Evolutionary conservation across 371 early-diverging fungal species (phyloP).

Genomic region (Phascolomyces articulosus): DNA sequence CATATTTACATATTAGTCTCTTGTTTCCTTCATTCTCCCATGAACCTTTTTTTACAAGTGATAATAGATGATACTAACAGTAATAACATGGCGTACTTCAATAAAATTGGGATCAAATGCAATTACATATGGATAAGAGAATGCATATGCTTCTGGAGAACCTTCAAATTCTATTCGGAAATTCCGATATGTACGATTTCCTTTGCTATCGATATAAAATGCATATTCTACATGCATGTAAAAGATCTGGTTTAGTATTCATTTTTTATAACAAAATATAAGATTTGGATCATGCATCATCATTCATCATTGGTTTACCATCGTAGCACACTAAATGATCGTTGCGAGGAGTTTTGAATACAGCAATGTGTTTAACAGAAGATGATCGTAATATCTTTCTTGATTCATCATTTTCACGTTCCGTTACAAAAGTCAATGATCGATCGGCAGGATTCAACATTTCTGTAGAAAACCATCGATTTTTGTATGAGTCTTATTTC

Average conservation of each 20-base stretch:
- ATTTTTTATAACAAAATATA: too few relatives aligned
- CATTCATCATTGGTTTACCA: too few relatives aligned
- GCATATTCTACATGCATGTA: constrained; percentile 51
- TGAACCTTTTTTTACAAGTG: not conserved
- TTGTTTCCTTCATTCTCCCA: too few relatives aligned
- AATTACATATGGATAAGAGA: constrained; percentile 44
- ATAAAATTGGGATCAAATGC: constrained; percentile 50
- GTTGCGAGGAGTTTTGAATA: constrained; percentile 34
- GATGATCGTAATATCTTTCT: constrained; percentile 28
- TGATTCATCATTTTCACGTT: constrained; percentile 43
- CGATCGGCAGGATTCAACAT: constrained; percentile 43
- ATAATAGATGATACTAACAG: constrained; percentile 26
- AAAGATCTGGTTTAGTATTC: too few relatives aligned
- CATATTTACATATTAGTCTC: too few relatives aligned
- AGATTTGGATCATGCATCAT: too few relatives aligned
- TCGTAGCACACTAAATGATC: constrained; percentile 53
- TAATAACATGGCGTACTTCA: constrained; percentile 45
- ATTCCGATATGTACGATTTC: constrained; percentile 37
- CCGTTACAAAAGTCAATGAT: constrained; percentile 38
- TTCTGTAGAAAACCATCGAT: too few relatives aligned
- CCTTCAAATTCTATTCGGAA: constrained; percentile 56
- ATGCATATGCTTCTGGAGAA: constrained; percentile 43
- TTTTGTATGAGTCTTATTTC: too few relatives aligned
- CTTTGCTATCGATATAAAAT: constrained; percentile 54
- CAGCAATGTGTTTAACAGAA: constrained; percentile 39